Base-by-base conservation (phyloP, 2,329 filamentous ascomycete species). In the Colletotrichum chrysophilum region DNA sequence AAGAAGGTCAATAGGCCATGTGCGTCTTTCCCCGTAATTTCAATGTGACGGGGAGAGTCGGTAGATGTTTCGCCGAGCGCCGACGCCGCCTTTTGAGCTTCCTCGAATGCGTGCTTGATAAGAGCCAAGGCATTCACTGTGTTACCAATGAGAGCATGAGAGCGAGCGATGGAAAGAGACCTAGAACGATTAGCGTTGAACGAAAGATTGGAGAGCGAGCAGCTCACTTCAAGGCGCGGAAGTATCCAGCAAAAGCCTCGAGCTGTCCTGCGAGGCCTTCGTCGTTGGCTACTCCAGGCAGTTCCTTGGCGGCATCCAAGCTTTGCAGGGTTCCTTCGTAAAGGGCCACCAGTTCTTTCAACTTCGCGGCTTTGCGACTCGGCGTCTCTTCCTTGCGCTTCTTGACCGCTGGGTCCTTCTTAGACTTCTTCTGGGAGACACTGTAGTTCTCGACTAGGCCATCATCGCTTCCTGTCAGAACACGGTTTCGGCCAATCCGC, bases 271-370 rank as follows among this genome's bases (percentile, higher is more conserved):
- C 88, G 78, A 99, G 94, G 18, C 87, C 88, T 55, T 92, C 90
- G 80, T 99, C 97, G 56, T 95, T 94, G 43, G 95, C 95, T 21
- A 98, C 94, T 84, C 97, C 97, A 4, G 96, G 94, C 16, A 99
- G 89, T 76, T 98, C 95, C 80, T 94, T 95, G 83, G 98, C 93
- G 6, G 96, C 95, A 78, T 98, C 94, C 75, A 99, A 88, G 84
- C 95, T 98, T 85, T 98, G 95, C 28, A 98, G 86, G 10, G 94
- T 97, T 28, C 95, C 95, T 82, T 98, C 96, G 82, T 98, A 98
- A 3, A 99, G 88, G 4, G 96, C 96, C 16, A 95, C 92, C 80
- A 95, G 94, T 83, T 98, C 96, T 81, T 95, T 94, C 67, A 98
- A 88, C 80, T 94, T 93, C 14, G 93, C 93, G 67, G 98, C 87